Evolutionary conservation across 495 filamentous ascomycete genomes (phyloP).

Genomic region (Lentithecium fluviatile): DNA sequence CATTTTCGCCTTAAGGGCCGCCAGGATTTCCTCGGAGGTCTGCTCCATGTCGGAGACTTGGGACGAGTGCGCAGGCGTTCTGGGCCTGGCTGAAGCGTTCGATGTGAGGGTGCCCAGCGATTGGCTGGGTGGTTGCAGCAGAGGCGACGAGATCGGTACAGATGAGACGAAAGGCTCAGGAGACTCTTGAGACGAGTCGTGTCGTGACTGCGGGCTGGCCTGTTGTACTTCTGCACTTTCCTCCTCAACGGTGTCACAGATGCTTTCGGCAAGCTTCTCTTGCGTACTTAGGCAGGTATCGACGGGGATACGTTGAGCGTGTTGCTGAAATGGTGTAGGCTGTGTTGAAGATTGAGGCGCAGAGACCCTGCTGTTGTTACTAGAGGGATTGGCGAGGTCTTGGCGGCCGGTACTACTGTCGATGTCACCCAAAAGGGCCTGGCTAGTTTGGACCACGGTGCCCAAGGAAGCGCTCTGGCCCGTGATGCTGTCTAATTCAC

Average conservation of each 20-base stretch:
- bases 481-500: too few species aligned
- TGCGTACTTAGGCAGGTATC: constrained; percentile 6
- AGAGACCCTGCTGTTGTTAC: not conserved
- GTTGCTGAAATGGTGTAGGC: not conserved
- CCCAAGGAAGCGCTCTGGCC: too few species aligned
- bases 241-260: constrained; percentile 9
- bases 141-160: not conserved
- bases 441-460: too few species aligned
- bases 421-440: too few species aligned
- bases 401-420: too few species aligned
- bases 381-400: not conserved
- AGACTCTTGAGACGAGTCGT: constrained; percentile 17
- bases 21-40: not conserved
- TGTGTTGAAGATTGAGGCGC: not conserved
- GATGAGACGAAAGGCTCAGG: not conserved
- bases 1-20: too few species aligned
- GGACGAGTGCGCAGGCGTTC: not conserved
- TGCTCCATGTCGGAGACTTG: constrained; percentile 7
- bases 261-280: not conserved
- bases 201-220: not conserved
- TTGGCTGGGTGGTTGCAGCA: constrained; percentile 4
- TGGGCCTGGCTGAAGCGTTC: not conserved
- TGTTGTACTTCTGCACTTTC: not conserved
- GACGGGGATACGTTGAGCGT: constrained; percentile 18
- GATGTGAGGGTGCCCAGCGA: constrained; percentile 8